These are phyloP conservation scores for Parastagonospora nodorum DNA, from an alignment of 2,329 filamentous ascomycete species.

Conservation along the genomic window DNA sequence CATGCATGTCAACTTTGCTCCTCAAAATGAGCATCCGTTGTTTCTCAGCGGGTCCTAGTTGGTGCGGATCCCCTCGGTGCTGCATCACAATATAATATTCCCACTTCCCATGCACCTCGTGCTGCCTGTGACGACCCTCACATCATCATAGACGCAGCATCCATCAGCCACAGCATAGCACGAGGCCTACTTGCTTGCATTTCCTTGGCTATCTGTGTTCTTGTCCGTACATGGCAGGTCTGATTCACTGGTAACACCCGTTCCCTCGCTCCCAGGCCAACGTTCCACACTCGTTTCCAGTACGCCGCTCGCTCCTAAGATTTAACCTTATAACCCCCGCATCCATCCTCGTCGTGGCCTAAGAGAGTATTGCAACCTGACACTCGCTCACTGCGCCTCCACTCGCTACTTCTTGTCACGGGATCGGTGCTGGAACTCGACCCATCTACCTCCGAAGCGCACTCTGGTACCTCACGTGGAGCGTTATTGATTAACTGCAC, in stretches of 20 bases:
- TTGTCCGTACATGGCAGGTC: slow-evolving; percentile 15
- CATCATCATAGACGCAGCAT: slow-evolving; percentile 13
- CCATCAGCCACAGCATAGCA: slow-evolving; percentile 30
- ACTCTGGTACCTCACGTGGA: slow-evolving; percentile 21
- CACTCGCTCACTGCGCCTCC: slow-evolving; percentile 19
- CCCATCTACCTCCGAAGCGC: slow-evolving; percentile 3
- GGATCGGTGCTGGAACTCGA: slow-evolving; percentile 14
- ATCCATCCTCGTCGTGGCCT: slow-evolving; percentile 21
- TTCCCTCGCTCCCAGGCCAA: slow-evolving; percentile 26
- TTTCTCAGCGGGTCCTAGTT: slow-evolving; percentile 29
- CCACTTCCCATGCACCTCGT: slow-evolving; percentile 18
- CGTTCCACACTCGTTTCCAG: slow-evolving; percentile 42
- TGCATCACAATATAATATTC: slow-evolving; percentile 37
- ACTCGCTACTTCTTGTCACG: slow-evolving; percentile 13
- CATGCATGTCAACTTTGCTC: slow-evolving; percentile 19
- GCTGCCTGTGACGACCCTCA: slow-evolving; percentile 15
- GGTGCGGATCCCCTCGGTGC: slow-evolving; percentile 24
- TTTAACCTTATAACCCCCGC: slow-evolving; percentile 24
- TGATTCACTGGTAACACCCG: slow-evolving; percentile 39
- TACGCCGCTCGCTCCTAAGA: slow-evolving; percentile 21
- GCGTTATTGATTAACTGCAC: slow-evolving; percentile 8
- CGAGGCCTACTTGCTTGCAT: slow-evolving; percentile 19
- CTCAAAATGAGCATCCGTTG: slow-evolving; percentile 26
- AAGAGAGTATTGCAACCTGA: slow-evolving; percentile 13
- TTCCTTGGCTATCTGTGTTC: slow-evolving; percentile 13